Percentiles rank a stretch among this genome's conserved stretches.
Evolutionary conservation across 208 protist genomes (phyloP).

Genomic region (Wallacemonas sp.): DNA sequence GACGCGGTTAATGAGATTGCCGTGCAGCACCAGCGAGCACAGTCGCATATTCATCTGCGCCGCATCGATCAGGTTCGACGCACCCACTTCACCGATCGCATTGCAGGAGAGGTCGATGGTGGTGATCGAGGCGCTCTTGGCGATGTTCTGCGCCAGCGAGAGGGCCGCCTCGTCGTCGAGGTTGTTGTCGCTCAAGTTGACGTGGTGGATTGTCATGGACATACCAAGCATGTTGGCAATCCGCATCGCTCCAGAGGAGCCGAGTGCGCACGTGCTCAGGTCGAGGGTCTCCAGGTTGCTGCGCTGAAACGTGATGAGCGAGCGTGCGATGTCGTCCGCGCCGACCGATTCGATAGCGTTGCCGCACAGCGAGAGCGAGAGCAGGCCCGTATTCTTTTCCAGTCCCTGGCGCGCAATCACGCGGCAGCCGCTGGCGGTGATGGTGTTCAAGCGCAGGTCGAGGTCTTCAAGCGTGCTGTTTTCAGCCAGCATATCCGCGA

Average conservation of each 20-base stretch:
- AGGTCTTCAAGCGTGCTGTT: slow-evolving; percentile 75
- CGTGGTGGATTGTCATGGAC: slow-evolving; percentile 58
- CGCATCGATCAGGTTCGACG: slow-evolving; percentile 73
- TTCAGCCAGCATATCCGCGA: slow-evolving; percentile 74
- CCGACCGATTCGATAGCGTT: slow-evolving; percentile 78
- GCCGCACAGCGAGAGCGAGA: slow-evolving; percentile 54
- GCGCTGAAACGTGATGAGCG: slow-evolving; percentile 53
- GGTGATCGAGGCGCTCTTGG: slow-evolving; percentile 61
- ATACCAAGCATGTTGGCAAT: slow-evolving; percentile 68
- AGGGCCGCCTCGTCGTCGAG: slow-evolving; percentile 82
- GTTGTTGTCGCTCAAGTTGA: slow-evolving; percentile 84
- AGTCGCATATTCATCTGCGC: slow-evolving; percentile 68
- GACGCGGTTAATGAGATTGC: slow-evolving; percentile 80
- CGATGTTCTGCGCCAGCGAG: slow-evolving; percentile 61
- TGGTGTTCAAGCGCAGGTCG: slow-evolving; percentile 78
- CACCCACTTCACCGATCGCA: slow-evolving; percentile 68
- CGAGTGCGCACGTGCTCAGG: slow-evolving; percentile 71
- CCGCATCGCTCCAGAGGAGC: slow-evolving; percentile 60
- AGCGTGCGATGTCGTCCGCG: slow-evolving; percentile 58
- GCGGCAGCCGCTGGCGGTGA: slow-evolving; percentile 54
- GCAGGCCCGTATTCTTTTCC: slow-evolving; percentile 62
- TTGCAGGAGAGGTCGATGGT: slow-evolving; percentile 75
- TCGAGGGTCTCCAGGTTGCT: slow-evolving; percentile 63
- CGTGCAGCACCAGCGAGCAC: slow-evolving; percentile 62
- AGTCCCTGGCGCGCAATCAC: slow-evolving; percentile 62